Base-by-base conservation (phyloP, 2,329 filamentous ascomycete species). In the Aaosphaeria pasadenensis region DNA sequence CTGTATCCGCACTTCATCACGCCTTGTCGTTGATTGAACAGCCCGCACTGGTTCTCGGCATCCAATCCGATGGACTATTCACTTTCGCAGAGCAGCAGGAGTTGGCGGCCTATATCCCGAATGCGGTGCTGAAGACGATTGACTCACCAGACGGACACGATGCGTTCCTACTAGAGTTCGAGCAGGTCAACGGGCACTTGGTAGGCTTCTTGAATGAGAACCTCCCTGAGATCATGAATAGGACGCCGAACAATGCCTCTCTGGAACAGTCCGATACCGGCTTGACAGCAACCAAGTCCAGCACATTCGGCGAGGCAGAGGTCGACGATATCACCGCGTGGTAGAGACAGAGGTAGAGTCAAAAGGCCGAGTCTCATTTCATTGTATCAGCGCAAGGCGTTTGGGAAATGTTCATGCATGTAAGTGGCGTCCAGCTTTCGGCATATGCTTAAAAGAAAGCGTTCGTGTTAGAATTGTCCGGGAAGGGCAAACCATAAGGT, bases 31-130 rank as follows among this genome's bases (percentile, higher is more conserved):
- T 89, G 66, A 94, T 99, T 48, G 77, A 91, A 65, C 94, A 99
- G 71, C 94, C 94, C 1, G 87, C 89, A 0, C 77, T 99, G 6
- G 89, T 99, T 1, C 79, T 99, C 1, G 94, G 94, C 3, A 99
- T 99, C 50, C 89, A 97, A 71, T 92, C 87, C 45, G 94, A 99
- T 61, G 94, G 94, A 0, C 81, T 99, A 1, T 99, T 99, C 70
- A 97, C 92, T 0, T 97, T 96, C 70, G 91, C 91, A 5, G 94
- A 99, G 74, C 94, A 99, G 74, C 80, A 96, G 69, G 91, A 97
- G 72, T 76, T 99, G 45, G 94, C 92, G 0, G 82, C 85, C 33
- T 83, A 87, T 50, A 90, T 97, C 53, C 86, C 86, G 3, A 77
- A 92, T 59, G 85, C 89, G 1, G 81, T 83, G 7, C 74, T 99